Base-by-base conservation (phyloP, 805 yeast genomes). In the Sugiyamaella americana region DNA sequence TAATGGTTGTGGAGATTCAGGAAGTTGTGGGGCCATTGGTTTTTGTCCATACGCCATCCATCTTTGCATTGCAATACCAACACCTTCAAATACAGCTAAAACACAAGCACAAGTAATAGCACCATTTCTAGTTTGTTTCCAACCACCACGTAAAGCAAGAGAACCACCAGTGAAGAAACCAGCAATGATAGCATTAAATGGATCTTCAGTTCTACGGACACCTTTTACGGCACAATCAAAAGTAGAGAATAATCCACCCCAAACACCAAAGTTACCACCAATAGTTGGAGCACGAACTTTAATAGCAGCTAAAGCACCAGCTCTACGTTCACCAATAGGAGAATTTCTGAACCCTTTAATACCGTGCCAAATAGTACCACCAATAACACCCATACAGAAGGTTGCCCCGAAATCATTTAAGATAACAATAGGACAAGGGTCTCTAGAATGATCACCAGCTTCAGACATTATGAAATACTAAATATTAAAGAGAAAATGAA, bases 331-430 rank as follows among this genome's bases (percentile, higher is more conserved):
- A 51, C 98, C 98, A 48, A 67, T 56, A 47, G 99, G 98, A 10
- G 97, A 88, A 75, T 93, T 93, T 68, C 98, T 79, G 76, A 93
- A 93, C 43, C 99, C 99, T 67, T 93, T 93, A 63, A 93, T 84
- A 64, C 98, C 97, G 73, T 93, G 98, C 98, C 98, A 93, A 53
- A 93, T 82, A 59, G 91, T 82, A 56, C 99, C 99, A 73, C 98
- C 98, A 62, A 93, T 85, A 53, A 68, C 96, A 71, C 99, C 99
- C 98, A 93, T 91, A 62, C 98, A 82, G 62, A 89, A 93, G 48
- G 98, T 98, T 67, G 97, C 98, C 64, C 99, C 99, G 61, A 93
- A 93, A 73, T 93, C 99, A 69, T 83, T 91, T 56, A 93, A 72
- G 56, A 93, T 87, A 49, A 93, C 97, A 56, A 91, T 77, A 48